These are phyloP conservation scores for Nitzschia palea DNA, from an alignment of 108 stramenopile species.

Conservation along the genomic window DNA sequence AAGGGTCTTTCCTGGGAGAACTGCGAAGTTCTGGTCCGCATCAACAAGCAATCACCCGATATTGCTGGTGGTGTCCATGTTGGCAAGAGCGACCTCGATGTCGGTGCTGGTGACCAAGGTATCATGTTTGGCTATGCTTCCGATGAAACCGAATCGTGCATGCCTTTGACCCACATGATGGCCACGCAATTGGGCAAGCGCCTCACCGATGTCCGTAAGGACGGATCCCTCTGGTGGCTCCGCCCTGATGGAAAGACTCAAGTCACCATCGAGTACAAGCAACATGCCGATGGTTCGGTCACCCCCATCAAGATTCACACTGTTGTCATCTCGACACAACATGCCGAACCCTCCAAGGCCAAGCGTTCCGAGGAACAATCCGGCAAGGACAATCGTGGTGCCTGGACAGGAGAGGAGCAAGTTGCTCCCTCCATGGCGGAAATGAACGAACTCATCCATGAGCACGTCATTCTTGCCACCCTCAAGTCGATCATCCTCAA, in stretches of 20 bases:
- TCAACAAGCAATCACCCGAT: constrained; percentile 98
- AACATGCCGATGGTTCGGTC: constrained; percentile 85
- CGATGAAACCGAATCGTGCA: constrained; percentile 94
- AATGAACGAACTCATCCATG: constrained; percentile 84
- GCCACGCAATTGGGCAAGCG: constrained; percentile 93
- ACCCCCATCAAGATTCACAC: constrained; percentile 96
- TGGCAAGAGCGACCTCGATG: constrained; percentile 89
- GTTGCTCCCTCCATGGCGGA: constrained; percentile 80
- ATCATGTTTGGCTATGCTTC: constrained; percentile 99
- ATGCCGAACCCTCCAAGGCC: constrained; percentile 88
- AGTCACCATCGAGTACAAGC: constrained; percentile 94
- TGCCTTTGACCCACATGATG: constrained; percentile 96
- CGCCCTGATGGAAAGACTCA: constrained; percentile 99
- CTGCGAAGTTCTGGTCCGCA: constrained; percentile 95
- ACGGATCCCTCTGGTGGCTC: constrained; percentile 91
- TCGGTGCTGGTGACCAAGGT: constrained; percentile 98
- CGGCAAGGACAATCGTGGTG: constrained; percentile 92
- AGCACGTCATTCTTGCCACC: constrained; percentile 76
- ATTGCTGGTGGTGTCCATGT: constrained; percentile 97
- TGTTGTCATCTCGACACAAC: constrained; percentile 96
- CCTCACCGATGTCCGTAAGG: constrained; percentile 96
- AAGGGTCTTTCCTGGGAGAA: constrained; percentile 96
- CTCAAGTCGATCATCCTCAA: constrained; percentile 79
- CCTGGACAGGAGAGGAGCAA: constrained; percentile 74
- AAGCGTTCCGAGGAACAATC: constrained; percentile 93